These are phyloP conservation scores for Moricandia moricandioides DNA, from an alignment of 345 rosid species.

Conservation along the genomic window DNA sequence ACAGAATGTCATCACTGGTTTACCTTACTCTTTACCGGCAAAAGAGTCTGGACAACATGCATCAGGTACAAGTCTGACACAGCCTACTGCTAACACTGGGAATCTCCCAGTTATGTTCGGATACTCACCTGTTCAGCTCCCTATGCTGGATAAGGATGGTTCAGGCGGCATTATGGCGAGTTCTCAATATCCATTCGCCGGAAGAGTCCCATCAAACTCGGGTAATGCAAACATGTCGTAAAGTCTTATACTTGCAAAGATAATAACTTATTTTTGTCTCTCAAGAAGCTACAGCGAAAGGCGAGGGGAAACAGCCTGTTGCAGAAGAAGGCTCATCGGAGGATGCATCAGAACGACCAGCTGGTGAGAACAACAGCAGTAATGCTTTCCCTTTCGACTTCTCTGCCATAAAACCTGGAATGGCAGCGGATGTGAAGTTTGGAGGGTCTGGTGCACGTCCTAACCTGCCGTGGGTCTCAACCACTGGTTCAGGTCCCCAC, in stretches of 20 bases:
- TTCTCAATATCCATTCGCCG: constrained; percentile 52
- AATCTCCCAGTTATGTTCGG: constrained; percentile 71
- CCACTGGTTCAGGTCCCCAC: constrained; percentile 78
- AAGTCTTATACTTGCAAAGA: background rate
- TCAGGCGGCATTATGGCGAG: constrained; percentile 65
- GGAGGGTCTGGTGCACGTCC: constrained; percentile 90
- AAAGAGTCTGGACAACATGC: constrained; percentile 51
- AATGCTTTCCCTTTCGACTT: constrained; percentile 51
- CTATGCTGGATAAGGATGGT: constrained; percentile 74
- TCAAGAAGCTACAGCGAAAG: constrained; percentile 43
- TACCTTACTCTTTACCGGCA: constrained; percentile 37
- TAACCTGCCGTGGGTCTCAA: constrained; percentile 93
- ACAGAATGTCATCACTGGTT: constrained; percentile 37
- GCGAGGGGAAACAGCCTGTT: constrained; percentile 64
- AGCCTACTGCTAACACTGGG: constrained; percentile 51
- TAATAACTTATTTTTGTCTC: background rate
- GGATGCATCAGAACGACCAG: constrained; percentile 51
- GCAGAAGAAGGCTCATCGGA: constrained; percentile 73
- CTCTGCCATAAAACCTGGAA: constrained; percentile 84
- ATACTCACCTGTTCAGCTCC: constrained; percentile 79
- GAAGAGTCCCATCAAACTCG: constrained; percentile 50
- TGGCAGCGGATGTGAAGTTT: constrained; percentile 75
- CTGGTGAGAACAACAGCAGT: constrained; percentile 40
- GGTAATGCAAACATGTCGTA: constrained; percentile 41
- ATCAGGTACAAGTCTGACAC: constrained; percentile 46